Conservation (phyloP, 768 basidiomycete genomes). For the Boletus rufocinnamomeus region DNA sequence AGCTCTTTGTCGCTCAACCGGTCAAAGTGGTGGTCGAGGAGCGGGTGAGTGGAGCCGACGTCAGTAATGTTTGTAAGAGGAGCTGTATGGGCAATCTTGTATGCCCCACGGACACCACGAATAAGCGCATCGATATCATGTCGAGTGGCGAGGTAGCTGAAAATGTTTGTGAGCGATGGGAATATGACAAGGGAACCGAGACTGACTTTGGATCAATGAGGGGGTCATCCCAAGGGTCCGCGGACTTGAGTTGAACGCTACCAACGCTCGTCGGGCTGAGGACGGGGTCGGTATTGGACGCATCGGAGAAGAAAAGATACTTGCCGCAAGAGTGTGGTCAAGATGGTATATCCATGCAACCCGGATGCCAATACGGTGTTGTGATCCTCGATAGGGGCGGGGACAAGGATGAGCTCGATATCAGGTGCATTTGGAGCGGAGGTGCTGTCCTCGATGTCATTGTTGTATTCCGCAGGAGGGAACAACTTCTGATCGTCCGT, state of each 20-base stretch:
- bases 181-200: neutral
- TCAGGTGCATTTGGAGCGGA: constrained; percentile 35
- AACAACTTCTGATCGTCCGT: constrained; percentile 35
- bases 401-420: constrained; percentile 28
- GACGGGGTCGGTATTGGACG: neutral
- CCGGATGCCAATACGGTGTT: neutral
- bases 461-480: constrained; percentile 31
- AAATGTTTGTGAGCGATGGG: neutral
- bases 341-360: constrained; percentile 23
- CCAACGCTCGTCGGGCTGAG: constrained; percentile 48
- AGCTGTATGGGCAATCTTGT: constrained; percentile 39
- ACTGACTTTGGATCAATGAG: constrained; percentile 47
- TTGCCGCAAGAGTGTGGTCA: constrained; percentile 28
- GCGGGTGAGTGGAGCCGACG: constrained; percentile 27
- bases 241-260: constrained; percentile 41
- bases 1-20: constrained; percentile 38
- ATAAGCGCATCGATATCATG: constrained; percentile 43
- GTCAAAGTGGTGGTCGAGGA: constrained; percentile 42
- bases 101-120: constrained; percentile 42
- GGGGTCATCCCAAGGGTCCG: constrained; percentile 43
- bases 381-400: constrained; percentile 1
- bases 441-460: constrained; percentile 31
- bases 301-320: neutral
- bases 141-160: constrained; percentile 44
- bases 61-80: constrained; percentile 43